Conservation (phyloP, 805 yeast genomes). For the Ogataea trehaloabstinens region DNA sequence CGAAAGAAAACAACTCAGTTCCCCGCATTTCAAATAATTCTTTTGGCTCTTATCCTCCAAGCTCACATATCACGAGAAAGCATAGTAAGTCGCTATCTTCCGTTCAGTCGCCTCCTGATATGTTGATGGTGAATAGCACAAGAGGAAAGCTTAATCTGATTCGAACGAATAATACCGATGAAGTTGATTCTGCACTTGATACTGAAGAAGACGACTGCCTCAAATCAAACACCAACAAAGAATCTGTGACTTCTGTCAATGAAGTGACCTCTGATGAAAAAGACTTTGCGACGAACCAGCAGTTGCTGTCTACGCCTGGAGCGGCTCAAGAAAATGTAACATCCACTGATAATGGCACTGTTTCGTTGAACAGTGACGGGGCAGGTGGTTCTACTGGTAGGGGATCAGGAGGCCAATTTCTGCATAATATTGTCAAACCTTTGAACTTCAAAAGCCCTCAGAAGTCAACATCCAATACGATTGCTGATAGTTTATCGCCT, state of each 20-base stretch:
- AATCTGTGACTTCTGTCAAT: constrained; percentile 1
- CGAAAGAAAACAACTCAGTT: constrained; percentile 2
- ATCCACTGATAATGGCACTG: constrained; percentile 7
- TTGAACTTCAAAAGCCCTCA: constrained; percentile 16
- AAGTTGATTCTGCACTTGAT: constrained; percentile 23
- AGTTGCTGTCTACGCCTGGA: not conserved
- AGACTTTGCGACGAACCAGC: not conserved
- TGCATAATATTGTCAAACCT: constrained; percentile 16
- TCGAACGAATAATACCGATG: constrained; percentile 20
- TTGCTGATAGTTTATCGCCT: constrained; percentile 11
- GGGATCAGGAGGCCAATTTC: constrained; percentile 2
- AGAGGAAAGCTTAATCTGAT: constrained; percentile 8
- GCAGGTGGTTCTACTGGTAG: not conserved
- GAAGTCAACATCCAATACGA: constrained; percentile 10
- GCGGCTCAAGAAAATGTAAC: constrained; percentile 7
- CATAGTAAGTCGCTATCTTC: constrained; percentile 45
- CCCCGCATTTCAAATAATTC: constrained; percentile 2
- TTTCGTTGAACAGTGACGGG: not conserved
- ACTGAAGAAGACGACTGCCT: constrained; percentile 21
- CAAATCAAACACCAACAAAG: constrained; percentile 7
- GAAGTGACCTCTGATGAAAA: not conserved
- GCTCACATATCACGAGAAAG: constrained; percentile 22
- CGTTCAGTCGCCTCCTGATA: constrained; percentile 41
- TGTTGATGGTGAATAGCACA: constrained; percentile 29
- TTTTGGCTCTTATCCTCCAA: constrained; percentile 16